A percentile compares a stretch with the other conserved stretches of the same genome.
phyloP scores from a whole-genome alignment of 352 stramenopile species.

The Phytophthora megakarya region DNA sequence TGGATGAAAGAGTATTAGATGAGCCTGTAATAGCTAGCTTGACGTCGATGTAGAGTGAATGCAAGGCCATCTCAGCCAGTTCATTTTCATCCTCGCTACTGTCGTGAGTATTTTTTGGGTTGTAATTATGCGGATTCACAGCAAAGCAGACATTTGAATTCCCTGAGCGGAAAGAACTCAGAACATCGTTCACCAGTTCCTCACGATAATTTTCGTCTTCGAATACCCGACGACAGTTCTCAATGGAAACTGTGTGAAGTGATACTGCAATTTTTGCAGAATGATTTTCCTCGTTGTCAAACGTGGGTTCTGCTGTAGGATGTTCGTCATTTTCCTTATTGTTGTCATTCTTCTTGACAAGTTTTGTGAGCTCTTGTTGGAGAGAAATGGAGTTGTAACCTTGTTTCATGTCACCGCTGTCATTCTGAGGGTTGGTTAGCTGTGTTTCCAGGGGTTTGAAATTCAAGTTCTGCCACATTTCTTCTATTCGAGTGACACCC shows the following conservation, averaged over 20 bases:
- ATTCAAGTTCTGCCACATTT: conserved; percentile 62
- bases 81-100: conserved; percentile 24
- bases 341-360: neutral
- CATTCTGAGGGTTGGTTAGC: neutral
- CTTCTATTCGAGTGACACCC: conserved; percentile 45
- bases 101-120: neutral
- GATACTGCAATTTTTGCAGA: neutral
- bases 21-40: conserved; percentile 31
- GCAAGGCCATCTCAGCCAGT: conserved; percentile 45
- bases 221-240: conserved; percentile 49
- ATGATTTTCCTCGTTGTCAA: neutral
- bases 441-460: conserved; percentile 37
- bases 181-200: conserved; percentile 40
- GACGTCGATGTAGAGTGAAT: conserved; percentile 54
- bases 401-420: conserved; percentile 1
- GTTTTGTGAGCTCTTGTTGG: conserved; percentile 10
- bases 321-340: neutral
- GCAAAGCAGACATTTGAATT: conserved; percentile 41
- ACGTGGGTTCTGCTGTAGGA: neutral
- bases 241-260: conserved; percentile 40
- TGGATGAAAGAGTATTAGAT: neutral
- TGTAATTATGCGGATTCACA: conserved; percentile 15
- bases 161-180: conserved; percentile 21
- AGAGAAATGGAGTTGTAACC: conserved; percentile 56
- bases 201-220: conserved; percentile 58